phyloP scores from a whole-genome alignment of 2,329 filamentous ascomycete genomes.

The Aureobasidium leucospermi region DNA sequence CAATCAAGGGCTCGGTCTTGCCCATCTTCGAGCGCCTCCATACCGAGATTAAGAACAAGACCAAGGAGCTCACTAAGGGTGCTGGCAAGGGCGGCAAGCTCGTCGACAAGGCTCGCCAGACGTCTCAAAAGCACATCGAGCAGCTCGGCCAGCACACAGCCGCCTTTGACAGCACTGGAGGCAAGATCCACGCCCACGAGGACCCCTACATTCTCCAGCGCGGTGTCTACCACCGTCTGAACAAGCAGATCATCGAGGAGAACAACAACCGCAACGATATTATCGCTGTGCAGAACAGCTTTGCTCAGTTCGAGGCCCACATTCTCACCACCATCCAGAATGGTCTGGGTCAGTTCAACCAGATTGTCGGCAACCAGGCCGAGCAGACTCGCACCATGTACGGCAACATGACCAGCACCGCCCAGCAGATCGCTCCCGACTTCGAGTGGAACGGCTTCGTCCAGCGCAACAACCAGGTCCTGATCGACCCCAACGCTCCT shows the following conservation, averaged over 20 bases:
- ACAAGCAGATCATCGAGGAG: slow-evolving; percentile 88
- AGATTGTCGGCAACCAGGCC: slow-evolving; percentile 69
- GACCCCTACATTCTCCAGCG: slow-evolving; percentile 86
- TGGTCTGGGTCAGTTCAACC: slow-evolving; percentile 74
- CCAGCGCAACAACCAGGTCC: slow-evolving; percentile 58
- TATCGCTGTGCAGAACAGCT: slow-evolving; percentile 83
- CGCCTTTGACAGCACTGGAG: slow-evolving; percentile 66
- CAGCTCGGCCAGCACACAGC: slow-evolving; percentile 81
- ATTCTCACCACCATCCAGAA: slow-evolving; percentile 75
- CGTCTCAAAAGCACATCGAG: slow-evolving; percentile 93
- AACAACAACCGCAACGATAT: slow-evolving; percentile 94
- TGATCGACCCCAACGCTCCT: slow-evolving; percentile 71
- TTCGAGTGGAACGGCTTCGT: slow-evolving; percentile 90
- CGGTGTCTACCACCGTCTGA: slow-evolving; percentile 72
- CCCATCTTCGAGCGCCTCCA: slow-evolving; percentile 87
- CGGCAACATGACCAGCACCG: slow-evolving; percentile 68
- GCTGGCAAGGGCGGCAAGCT: slow-evolving; percentile 80
- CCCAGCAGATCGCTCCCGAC: slow-evolving; percentile 70
- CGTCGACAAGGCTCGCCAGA: slow-evolving; percentile 79
- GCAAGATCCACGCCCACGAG: slow-evolving; percentile 61
- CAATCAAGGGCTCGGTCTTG: slow-evolving; percentile 75
- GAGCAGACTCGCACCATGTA: slow-evolving; percentile 78
- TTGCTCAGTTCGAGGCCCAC: slow-evolving; percentile 79
- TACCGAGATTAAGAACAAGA: slow-evolving; percentile 93
- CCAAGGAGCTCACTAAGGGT: slow-evolving; percentile 77